Percentiles rank a stretch among this genome's conserved stretches.
These are phyloP conservation scores for Auriscalpium orientale DNA, from an alignment of 768 basidiomycete species.

Conservation along the genomic window DNA sequence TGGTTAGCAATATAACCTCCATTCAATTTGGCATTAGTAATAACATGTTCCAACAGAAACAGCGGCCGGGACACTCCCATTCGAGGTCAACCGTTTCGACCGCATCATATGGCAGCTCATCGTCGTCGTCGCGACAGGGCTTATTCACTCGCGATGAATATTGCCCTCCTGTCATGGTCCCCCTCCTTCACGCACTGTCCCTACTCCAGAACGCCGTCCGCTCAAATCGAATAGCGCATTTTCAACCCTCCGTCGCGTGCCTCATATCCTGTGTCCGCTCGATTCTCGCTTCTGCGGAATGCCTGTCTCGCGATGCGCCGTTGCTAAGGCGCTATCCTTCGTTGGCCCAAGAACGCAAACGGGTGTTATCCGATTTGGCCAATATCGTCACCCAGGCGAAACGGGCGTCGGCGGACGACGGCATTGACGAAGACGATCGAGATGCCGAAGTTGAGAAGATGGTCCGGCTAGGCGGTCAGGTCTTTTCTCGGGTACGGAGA, in stretches of 20 bases:
- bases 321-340: slow-evolving; percentile 57
- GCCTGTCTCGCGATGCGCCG: slow-evolving; percentile 73
- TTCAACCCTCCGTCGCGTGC: slow-evolving; percentile 89
- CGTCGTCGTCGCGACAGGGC: slow-evolving; percentile 7
- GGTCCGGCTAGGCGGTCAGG: slow-evolving; percentile 73
- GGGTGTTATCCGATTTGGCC: slow-evolving; percentile 74
- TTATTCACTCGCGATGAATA: slow-evolving; percentile 27
- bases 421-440: slow-evolving; percentile 39
- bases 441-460: slow-evolving; percentile 62
- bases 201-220: slow-evolving; percentile 81
- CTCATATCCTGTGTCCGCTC: slow-evolving; percentile 91
- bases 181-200: slow-evolving; percentile 78
- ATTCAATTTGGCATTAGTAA: neutral
- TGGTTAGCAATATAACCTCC: slow-evolving; percentile 27
- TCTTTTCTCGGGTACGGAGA: slow-evolving; percentile 71
- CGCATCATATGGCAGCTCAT: slow-evolving; percentile 1
- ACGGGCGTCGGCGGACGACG: slow-evolving; percentile 46
- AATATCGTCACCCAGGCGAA: slow-evolving; percentile 76
- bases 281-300: slow-evolving; percentile 76
- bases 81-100: slow-evolving; percentile 3
- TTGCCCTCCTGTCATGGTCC: slow-evolving; percentile 73
- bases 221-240: slow-evolving; percentile 71
- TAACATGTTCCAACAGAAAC: slow-evolving; percentile 2
- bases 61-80: slow-evolving; percentile 21
- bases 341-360: slow-evolving; percentile 72